Evolutionary conservation across 192 early-diverging fungal genomes (phyloP), one percentile per base, ranked within the genome.

Genomic region (Podila clonocystis): DNA sequence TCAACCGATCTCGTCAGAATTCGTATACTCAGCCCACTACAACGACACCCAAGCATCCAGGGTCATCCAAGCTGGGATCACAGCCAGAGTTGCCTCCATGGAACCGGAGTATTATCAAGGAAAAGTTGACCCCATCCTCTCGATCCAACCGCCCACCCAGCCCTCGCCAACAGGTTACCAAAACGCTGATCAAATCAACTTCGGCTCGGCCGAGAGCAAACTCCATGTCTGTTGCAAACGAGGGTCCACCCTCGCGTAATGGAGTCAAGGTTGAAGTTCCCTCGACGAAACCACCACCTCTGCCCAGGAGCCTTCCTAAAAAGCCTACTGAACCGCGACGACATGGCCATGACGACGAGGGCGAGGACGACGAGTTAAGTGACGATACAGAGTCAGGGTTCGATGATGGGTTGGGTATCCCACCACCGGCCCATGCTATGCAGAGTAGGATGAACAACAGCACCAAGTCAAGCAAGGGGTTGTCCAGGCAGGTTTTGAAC

Each of bases 41-140:
- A 1, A 68, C 29, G 12, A 28, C 48, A 5, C 31, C 38, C 26
- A 22, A 28, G 15, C 29, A 50, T 9, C 49, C 67, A 3, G 36
- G 28, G 22, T 64, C 57, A 13, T 59, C 75, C 7, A 55, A 26
- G 52, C n/a, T 55, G 52, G 34, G 45, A 9, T 55, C 29, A 12
- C 68, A 48, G 50, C 34, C 26, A 0, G 70, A 67, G 3, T 60
- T 34, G 15, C 65, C 75, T 13, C 58, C 58, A 3, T 79, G 69
- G 75, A 79, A 79, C 52, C 71, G 65, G 65, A 68, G 50, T 20
- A 34, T 63, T 50, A 48, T 63, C 38, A 79, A 78, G 36, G 75
- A 78, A 0, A 66, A 48, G 52, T 15, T 49, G 9, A 26, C 45
- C 9, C 31, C 50, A 1, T 5, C 59, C 5, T 33, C 61, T 1